Evolutionary conservation across 2,329 filamentous ascomycete species (phyloP), one percentile per base, ranked within the genome.

Genomic region (Neurospora sp.): DNA sequence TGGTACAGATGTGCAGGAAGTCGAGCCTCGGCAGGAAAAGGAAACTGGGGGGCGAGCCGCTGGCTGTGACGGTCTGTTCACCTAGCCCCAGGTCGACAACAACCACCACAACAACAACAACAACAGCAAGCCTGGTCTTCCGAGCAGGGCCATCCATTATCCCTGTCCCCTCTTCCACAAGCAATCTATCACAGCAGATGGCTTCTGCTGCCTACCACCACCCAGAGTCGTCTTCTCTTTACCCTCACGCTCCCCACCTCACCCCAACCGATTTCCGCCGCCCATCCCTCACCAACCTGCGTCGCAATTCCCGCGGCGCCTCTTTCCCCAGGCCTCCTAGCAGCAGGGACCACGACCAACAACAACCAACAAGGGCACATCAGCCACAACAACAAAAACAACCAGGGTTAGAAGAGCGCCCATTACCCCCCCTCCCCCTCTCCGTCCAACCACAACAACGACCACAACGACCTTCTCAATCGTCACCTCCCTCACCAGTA

Each of bases 301-400:
- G 71, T 71, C n/a, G 69, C 73, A 23, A 73, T 72, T 33, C 70
- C 68, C 10, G 72, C 77, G 11, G 69, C 76, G 12, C 70, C 71
- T 3, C 66, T 72, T 39, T 69, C 62, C 74, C 73, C 67, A 66
- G 71, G 43, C 28, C 71, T 68, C 72, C 46, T 73, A 74, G 40
- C 71, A 76, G 39, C 73, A 75, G 62, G 69, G 72, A n/a, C 70
- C 68, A 43, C 10, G 28, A 15, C 39, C 67, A 19, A 6, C 52
- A 33, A 39, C 57, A 23, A 39, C 57, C 38, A n/a, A 15, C 19
- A 8, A 28, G 11, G 11, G 12, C 46, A 15, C 19, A 12, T 52
- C 46, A 41, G 40, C 62, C 33, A 36, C 33, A 36, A 1, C 52
- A 52, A 10, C 36, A 4, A 19, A 57, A 52, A 41, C 52, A 17